phyloP scores from a whole-genome alignment of 306 rosid genomes.

The Senna siamea region DNA sequence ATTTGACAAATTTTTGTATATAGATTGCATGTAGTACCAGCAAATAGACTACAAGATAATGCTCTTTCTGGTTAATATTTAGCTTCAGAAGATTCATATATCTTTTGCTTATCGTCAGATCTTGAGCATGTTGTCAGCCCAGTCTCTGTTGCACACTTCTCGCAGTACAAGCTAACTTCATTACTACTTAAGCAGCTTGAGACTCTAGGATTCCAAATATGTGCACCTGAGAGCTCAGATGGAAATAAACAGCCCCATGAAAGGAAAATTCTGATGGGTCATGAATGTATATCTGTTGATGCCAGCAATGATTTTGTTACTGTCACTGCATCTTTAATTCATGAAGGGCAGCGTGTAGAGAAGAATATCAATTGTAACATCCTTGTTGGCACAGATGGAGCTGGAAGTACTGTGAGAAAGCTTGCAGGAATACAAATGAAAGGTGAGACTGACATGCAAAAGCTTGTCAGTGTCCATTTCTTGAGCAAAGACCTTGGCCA shows the following conservation, averaged over 20 bases:
- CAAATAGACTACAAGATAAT: constrained; percentile 11
- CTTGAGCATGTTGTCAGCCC: constrained; percentile 80
- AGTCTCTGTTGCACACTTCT: constrained; percentile 88
- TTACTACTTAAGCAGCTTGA: constrained; percentile 74
- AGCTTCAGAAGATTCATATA: constrained; percentile 41
- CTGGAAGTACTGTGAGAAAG: constrained; percentile 86
- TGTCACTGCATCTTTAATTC: constrained; percentile 58
- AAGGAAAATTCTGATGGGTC: constrained; percentile 72
- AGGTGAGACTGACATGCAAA: constrained; percentile 89
- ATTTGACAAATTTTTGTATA: constrained; percentile 17
- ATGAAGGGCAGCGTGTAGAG: constrained; percentile 59
- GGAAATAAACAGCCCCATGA: constrained; percentile 44
- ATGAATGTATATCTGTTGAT: constrained; percentile 76
- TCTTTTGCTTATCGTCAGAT: constrained; percentile 61
- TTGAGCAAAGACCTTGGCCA: constrained; percentile 84
- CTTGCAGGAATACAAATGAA: constrained; percentile 79
- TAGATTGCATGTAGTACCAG: constrained; percentile 27
- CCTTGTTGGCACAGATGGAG: constrained; percentile 85
- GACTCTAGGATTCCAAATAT: constrained; percentile 59
- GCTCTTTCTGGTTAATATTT: constrained; percentile 34
- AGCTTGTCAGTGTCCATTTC: constrained; percentile 88
- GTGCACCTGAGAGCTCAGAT: constrained; percentile 49
- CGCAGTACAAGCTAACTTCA: constrained; percentile 74
- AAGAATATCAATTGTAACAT: constrained; percentile 64
- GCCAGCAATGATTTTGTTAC: constrained; percentile 53